These are phyloP conservation scores for Erodium trifolium DNA, from an alignment of 441 rosid genomes.

Conservation along the genomic window DNA sequence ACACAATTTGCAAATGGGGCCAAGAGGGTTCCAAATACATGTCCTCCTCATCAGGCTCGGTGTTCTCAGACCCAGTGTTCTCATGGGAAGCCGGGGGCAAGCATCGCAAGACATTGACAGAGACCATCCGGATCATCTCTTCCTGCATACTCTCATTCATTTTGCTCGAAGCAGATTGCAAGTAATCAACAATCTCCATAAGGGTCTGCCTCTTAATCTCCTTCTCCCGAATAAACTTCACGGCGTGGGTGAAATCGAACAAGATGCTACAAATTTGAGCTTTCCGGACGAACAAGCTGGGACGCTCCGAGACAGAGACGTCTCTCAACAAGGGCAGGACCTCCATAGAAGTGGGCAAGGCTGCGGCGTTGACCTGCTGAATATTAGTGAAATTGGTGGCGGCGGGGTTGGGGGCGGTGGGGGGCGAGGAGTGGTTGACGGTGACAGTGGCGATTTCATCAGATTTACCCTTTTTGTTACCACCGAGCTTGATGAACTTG, in stretches of 20 bases:
- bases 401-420: background rate
- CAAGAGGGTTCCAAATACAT: conserved; percentile 73
- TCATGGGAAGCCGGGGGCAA: conserved; percentile 76
- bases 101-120: conserved; percentile 58
- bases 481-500: background rate
- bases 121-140: conserved; percentile 73
- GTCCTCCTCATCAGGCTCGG: conserved; percentile 87
- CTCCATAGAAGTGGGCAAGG: conserved; percentile 34
- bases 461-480: background rate
- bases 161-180: conserved; percentile 71
- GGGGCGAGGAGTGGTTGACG: background rate
- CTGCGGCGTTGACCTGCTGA: background rate
- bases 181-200: conserved; percentile 65
- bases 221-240: conserved; percentile 56
- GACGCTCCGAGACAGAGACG: conserved; percentile 55
- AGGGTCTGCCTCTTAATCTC: conserved; percentile 79
- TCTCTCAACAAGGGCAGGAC: conserved; percentile 67
- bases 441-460: background rate
- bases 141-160: conserved; percentile 65
- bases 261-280: conserved; percentile 68
- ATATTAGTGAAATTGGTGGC: background rate
- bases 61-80: conserved; percentile 65
- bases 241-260: conserved; percentile 53
- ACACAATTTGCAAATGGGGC: conserved; percentile 57
- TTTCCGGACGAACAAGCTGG: conserved; percentile 53